Evolutionary conservation across 352 stramenopile genomes (phyloP).

Genomic region (Globisporangium solare): DNA sequence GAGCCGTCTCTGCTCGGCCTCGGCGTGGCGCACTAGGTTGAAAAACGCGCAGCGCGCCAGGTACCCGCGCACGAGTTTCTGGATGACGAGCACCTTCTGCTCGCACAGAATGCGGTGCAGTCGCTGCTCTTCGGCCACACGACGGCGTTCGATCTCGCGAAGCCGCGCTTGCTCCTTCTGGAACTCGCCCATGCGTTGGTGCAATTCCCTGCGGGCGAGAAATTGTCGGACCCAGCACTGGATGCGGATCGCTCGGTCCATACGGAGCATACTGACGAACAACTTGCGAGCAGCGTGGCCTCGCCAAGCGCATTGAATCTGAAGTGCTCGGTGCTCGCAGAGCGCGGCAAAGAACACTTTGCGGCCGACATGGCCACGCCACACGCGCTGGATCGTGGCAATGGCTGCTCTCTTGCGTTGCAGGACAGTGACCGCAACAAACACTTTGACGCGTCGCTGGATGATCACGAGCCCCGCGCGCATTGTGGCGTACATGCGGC

Average conservation of each 20-base stretch:
- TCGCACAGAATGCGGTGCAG: slow-evolving; percentile 18
- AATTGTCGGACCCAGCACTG: slow-evolving; percentile 44
- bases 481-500: slow-evolving; percentile 28
- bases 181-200: slow-evolving; percentile 21
- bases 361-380: slow-evolving; percentile 27
- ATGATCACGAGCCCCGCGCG: slow-evolving; percentile 34
- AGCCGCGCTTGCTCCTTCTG: slow-evolving; percentile 26
- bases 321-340: slow-evolving; percentile 28
- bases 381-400: slow-evolving; percentile 28
- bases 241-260: slow-evolving; percentile 37
- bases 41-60: slow-evolving; percentile 36
- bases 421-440: slow-evolving; percentile 34
- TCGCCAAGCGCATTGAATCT: slow-evolving; percentile 49
- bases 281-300: slow-evolving; percentile 32
- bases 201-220: slow-evolving; percentile 32
- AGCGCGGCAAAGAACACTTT: slow-evolving; percentile 16
- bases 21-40: slow-evolving; percentile 28
- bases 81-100: slow-evolving; percentile 37
- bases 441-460: slow-evolving; percentile 45
- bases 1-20: slow-evolving; percentile 29
- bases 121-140: slow-evolving; percentile 14
- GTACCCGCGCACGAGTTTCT: slow-evolving; percentile 40
- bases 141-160: slow-evolving; percentile 21
- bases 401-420: slow-evolving; percentile 18
- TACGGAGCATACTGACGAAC: slow-evolving; percentile 26